Base-by-base conservation (phyloP, 371 early-diverging fungal genomes). In the Mucor irregularis region DNA sequence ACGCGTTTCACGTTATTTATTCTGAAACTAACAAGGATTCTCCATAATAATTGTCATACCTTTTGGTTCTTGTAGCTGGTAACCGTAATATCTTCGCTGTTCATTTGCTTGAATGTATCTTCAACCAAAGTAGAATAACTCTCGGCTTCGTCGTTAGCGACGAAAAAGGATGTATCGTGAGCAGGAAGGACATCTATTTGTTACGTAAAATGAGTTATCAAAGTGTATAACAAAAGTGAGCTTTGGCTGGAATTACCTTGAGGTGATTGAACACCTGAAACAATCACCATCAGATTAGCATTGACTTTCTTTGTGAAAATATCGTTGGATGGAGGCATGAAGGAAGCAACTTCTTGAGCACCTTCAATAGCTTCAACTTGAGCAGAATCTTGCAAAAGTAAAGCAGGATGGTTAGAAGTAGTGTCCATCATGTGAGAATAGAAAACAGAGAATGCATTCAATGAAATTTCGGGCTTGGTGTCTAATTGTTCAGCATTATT, bases 121-220 rank as follows among this genome's bases (percentile, higher is more conserved):
- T 71, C 50, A 14, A 61, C 63, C 30, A 77, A 43, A 26, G 60
- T 54, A 25, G 46, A 56, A 49, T 60, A 77, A 25, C 65, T 56
- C 30, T 65, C 45, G 37, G 68, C 33, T 25, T 62, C 51, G 39
- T 77, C 64, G 37, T 63, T 69, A 16, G 62, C 56, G 17, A 77
- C 74, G 53, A 64, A 71, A 33, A 71, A 63, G 11, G 74, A 52
- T 47, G 77, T 54, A 5, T 70, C 62, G 39, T 61, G 40, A 24
- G 40, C 10, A 45, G 45, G 16, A 45, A 45, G 45, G 29, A 45
- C 29, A 45, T 45, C 45, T 45, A 29, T 24, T 2, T 11, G 7
- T 11, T 24, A 42, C 11, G 24, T 24, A 30, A 47, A 35, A 29
- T 19, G 43, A 30, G 47, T 8, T 14, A 47, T 19, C 10, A 29